Evolutionary conservation across 2,329 filamentous ascomycete genomes (phyloP).

Genomic region (Aspergillus sp.): DNA sequence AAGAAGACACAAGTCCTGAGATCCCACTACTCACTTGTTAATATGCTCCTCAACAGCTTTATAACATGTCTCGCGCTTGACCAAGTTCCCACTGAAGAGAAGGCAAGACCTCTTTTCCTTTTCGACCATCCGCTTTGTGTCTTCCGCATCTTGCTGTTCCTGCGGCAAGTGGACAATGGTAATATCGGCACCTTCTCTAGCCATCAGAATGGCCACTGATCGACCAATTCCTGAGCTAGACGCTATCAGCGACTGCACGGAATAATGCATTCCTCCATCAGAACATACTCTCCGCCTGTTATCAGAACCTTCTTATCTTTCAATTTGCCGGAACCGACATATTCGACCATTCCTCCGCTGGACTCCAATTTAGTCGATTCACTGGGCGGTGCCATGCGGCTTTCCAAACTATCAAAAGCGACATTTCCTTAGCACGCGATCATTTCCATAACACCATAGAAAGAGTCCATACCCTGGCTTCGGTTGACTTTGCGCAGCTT

Average conservation of each 20-base stretch:
- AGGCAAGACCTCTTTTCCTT: slow-evolving; percentile 44
- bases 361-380: slow-evolving; percentile 30
- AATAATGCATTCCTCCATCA: not conserved
- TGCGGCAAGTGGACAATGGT: slow-evolving; percentile 51
- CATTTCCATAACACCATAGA: not conserved
- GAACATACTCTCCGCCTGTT: slow-evolving; percentile 50
- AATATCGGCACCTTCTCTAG: slow-evolving; percentile 52
- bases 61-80: slow-evolving; percentile 45
- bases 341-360: slow-evolving; percentile 24
- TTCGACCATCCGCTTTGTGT: slow-evolving; percentile 48
- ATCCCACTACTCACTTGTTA: slow-evolving; percentile 30
- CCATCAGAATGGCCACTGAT: slow-evolving; percentile 50
- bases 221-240: slow-evolving; percentile 50
- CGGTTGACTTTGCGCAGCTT: slow-evolving; percentile 16
- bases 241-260: not conserved
- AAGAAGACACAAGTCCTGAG: too few species aligned
- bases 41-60: slow-evolving; percentile 49
- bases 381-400: slow-evolving; percentile 16
- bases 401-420: not conserved
- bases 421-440: not conserved
- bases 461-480: slow-evolving; percentile 20
- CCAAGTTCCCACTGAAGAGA: slow-evolving; percentile 45
- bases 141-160: slow-evolving; percentile 51
- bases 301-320: slow-evolving; percentile 48
- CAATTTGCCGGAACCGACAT: slow-evolving; percentile 44